These are phyloP conservation scores for Dryas integrifolia DNA, from an alignment of 331 rosid genomes.

Conservation along the genomic window DNA sequence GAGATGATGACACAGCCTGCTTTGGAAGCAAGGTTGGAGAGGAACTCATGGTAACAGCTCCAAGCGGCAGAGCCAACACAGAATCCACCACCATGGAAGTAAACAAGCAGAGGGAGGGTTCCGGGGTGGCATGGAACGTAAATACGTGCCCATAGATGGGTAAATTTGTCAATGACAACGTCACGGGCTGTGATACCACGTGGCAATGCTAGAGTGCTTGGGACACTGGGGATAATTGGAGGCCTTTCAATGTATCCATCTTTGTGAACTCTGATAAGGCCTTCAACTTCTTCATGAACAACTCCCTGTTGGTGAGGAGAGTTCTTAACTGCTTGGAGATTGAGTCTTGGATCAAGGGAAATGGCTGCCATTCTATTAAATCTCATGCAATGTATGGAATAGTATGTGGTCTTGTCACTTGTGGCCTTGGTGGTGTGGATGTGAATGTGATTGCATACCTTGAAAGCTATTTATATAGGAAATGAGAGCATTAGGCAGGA, in stretches of 20 bases:
- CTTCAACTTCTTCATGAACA: slow-evolving; percentile 62
- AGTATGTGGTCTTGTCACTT: not conserved
- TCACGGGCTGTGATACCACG: slow-evolving; percentile 53
- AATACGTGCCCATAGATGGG: slow-evolving; percentile 65
- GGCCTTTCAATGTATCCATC: slow-evolving; percentile 73
- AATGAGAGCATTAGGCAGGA: slow-evolving; percentile 23
- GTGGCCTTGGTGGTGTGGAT: slow-evolving; percentile 33
- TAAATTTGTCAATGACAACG: slow-evolving; percentile 49
- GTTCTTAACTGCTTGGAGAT: slow-evolving; percentile 33
- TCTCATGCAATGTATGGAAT: slow-evolving; percentile 14
- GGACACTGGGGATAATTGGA: slow-evolving; percentile 52
- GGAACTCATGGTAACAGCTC: slow-evolving; percentile 83
- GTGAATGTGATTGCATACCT: slow-evolving; percentile 13
- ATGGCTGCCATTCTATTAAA: slow-evolving; percentile 53
- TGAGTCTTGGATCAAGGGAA: slow-evolving; percentile 46
- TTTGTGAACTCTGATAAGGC: slow-evolving; percentile 62
- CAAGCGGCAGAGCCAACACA: slow-evolving; percentile 91
- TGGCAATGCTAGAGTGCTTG: slow-evolving; percentile 40
- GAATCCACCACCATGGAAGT: slow-evolving; percentile 93
- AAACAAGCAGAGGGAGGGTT: slow-evolving; percentile 58
- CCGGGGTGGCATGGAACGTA: slow-evolving; percentile 40
- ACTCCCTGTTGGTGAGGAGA: slow-evolving; percentile 38
- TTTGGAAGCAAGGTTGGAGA: slow-evolving; percentile 51
- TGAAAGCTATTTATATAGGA: slow-evolving; percentile 46
- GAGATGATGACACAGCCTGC: slow-evolving; percentile 63